Conservation (phyloP, 768 basidiomycete species). For the Suillus alpinus region DNA sequence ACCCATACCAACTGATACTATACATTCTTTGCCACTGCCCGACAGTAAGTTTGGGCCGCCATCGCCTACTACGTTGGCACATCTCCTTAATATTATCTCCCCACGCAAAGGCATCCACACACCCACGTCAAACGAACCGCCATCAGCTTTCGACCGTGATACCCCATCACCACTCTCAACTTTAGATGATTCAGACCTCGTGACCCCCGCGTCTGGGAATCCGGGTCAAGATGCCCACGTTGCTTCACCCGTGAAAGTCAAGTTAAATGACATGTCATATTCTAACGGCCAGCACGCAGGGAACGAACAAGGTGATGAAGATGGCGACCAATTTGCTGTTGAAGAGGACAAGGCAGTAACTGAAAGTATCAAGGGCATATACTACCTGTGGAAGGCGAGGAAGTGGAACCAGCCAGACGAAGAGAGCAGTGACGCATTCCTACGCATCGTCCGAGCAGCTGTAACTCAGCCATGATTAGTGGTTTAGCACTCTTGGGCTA, state of each 20-base stretch:
- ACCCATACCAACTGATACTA: slow-evolving; percentile 16
- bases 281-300: slow-evolving; percentile 1
- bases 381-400: slow-evolving; percentile 54
- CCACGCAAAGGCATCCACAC: slow-evolving; percentile 19
- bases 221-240: slow-evolving; percentile 11
- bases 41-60: slow-evolving; percentile 18
- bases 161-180: slow-evolving; percentile 17
- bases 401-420: slow-evolving; percentile 20
- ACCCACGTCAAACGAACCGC: slow-evolving; percentile 10
- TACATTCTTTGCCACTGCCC: slow-evolving; percentile 12
- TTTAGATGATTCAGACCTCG: slow-evolving; percentile 20
- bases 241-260: slow-evolving; percentile 14
- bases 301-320: not conserved
- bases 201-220: slow-evolving; percentile 19
- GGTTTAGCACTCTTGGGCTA: not conserved
- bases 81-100: slow-evolving; percentile 26
- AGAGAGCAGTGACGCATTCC: slow-evolving; percentile 27
- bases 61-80: slow-evolving; percentile 22
- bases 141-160: slow-evolving; percentile 4
- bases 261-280: slow-evolving; percentile 12
- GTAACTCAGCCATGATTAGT: slow-evolving; percentile 16
- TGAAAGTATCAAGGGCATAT: slow-evolving; percentile 54
- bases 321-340: not conserved
- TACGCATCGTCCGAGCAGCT: slow-evolving; percentile 34
- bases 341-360: slow-evolving; percentile 42